phyloP scores from a whole-genome alignment of 345 rosid genomes.

The Euclidium syriacum region DNA sequence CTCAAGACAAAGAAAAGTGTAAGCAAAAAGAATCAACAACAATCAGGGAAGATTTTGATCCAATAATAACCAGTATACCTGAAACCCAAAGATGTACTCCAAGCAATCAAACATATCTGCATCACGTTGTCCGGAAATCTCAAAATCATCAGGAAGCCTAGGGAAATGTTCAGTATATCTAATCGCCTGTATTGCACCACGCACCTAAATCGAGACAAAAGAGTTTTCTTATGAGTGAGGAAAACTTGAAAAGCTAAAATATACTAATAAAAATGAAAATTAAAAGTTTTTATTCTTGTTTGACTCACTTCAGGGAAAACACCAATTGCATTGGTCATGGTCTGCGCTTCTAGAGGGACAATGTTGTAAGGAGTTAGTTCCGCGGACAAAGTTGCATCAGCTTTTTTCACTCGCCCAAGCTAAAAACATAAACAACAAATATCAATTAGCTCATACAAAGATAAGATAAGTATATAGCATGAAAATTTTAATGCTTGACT shows the following conservation, averaged over 20 bases:
- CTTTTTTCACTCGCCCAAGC: slow-evolving; percentile 65
- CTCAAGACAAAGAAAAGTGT: not conserved
- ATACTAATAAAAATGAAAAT: not conserved
- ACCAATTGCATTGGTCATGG: slow-evolving; percentile 81
- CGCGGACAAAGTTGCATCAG: slow-evolving; percentile 56
- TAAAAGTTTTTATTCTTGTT: slow-evolving; percentile 5
- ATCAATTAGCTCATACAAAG: slow-evolving; percentile 9
- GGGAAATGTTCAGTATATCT: slow-evolving; percentile 79
- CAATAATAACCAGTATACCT: slow-evolving; percentile 47
- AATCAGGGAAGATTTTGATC: slow-evolving; percentile 5
- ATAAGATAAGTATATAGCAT: slow-evolving; percentile 7
- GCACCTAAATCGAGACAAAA: slow-evolving; percentile 51
- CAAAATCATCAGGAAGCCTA: slow-evolving; percentile 61
- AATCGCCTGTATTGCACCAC: slow-evolving; percentile 81
- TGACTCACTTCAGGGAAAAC: slow-evolving; percentile 82
- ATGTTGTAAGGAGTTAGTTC: slow-evolving; percentile 88
- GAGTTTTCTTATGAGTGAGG: not conserved
- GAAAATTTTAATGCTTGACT: not conserved
- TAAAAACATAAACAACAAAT: slow-evolving; percentile 34
- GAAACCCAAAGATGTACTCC: slow-evolving; percentile 91
- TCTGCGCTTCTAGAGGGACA: slow-evolving; percentile 83
- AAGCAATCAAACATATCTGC: slow-evolving; percentile 92
- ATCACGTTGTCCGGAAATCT: slow-evolving; percentile 68
- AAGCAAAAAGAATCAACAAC: slow-evolving; percentile 8
- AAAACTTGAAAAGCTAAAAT: slow-evolving; percentile 6